A percentile compares a stretch with the other conserved stretches of the same genome.
These are phyloP conservation scores for Phyllostachys edulis DNA, from an alignment of 176 grass and related monocot genomes.

Conservation along the genomic window DNA sequence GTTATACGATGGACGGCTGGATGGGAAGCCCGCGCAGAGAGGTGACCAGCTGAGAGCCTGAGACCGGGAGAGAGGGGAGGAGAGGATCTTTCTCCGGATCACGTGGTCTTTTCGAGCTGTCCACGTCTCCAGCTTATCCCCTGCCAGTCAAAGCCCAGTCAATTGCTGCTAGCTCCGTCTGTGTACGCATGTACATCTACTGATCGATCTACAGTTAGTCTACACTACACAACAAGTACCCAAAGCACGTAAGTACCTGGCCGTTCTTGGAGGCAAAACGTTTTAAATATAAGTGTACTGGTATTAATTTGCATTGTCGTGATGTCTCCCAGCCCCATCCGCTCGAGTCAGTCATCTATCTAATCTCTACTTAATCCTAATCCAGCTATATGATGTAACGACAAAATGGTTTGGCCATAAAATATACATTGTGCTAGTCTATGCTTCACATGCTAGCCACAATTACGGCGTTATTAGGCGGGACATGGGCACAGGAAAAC, in stretches of 20 bases:
- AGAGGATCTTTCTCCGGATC: conserved; percentile 40
- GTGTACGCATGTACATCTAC: conserved; percentile 15
- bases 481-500: conserved; percentile 2
- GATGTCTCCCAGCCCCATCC: background rate
- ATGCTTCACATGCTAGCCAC: background rate
- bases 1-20: conserved; percentile 16
- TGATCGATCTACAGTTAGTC: background rate
- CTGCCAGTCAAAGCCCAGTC: conserved; percentile 53
- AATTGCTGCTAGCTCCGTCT: conserved; percentile 10
- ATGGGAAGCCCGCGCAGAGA: background rate
- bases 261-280: conserved; percentile 1
- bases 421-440: background rate
- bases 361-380: background rate
- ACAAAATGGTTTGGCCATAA: background rate
- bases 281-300: background rate
- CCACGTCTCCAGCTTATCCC: conserved; percentile 54
- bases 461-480: conserved; percentile 37
- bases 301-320: background rate
- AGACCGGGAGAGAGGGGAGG: background rate
- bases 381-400: background rate
- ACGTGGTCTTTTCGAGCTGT: conserved; percentile 67
- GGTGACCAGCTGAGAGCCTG: background rate
- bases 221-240: background rate
- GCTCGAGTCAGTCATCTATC: background rate
- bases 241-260: background rate